Percentiles rank a stretch among this genome's conserved stretches.
Evolutionary conservation across 768 basidiomycete genomes (phyloP).

Genomic region (Hypsizygus marmoreus): DNA sequence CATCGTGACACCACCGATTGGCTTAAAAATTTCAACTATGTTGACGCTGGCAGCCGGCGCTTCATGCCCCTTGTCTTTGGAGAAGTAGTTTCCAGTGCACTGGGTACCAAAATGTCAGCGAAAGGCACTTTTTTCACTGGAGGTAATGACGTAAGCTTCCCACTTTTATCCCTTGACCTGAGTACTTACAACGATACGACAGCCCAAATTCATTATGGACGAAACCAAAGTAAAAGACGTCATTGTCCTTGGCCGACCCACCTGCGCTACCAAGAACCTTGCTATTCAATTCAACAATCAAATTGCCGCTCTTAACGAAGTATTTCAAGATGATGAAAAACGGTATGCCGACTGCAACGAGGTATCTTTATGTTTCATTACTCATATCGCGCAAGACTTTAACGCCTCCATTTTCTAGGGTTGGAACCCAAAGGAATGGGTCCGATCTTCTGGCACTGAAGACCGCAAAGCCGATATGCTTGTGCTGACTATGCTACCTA

Average conservation of each 20-base stretch:
- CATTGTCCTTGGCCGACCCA: constrained; percentile 7
- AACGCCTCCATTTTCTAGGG: background rate
- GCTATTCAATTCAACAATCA: constrained; percentile 10
- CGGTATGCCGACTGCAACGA: background rate
- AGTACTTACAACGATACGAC: background rate
- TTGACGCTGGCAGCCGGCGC: background rate
- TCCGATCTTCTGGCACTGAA: background rate
- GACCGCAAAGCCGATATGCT: background rate
- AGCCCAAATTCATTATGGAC: constrained; percentile 4
- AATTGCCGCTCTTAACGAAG: constrained; percentile 6
- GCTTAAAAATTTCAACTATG: constrained; percentile 4
- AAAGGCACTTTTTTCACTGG: constrained; percentile 16
- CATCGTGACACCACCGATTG: background rate
- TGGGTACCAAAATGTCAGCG: constrained; percentile 11
- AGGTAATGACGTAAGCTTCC: too few relatives aligned
- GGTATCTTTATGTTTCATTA: background rate
- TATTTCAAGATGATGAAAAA: background rate
- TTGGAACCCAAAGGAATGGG: constrained; percentile 4
- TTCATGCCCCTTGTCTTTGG: constrained; percentile 9
- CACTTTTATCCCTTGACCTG: too few relatives aligned
- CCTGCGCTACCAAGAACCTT: background rate
- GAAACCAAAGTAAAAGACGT: constrained; percentile 9
- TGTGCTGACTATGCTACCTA: background rate
- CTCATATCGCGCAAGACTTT: background rate
- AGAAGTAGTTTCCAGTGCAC: background rate